Conservation (phyloP, 108 stramenopile species). For the Cylindrotheca closterium region DNA sequence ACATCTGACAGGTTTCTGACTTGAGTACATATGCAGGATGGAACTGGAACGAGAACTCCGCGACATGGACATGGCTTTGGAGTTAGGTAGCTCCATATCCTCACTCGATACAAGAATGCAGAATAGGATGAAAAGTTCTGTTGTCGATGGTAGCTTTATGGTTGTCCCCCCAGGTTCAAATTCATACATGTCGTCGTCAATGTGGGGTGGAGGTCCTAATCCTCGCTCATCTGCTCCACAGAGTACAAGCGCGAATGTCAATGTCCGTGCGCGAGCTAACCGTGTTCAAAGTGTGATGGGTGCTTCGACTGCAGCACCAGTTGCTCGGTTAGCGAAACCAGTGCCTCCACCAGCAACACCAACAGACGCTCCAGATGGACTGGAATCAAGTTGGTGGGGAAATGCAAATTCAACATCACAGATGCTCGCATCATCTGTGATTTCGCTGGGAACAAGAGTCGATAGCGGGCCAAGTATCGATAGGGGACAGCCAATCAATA, state of each 20-base stretch:
- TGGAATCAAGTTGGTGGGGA: slow-evolving; percentile 89
- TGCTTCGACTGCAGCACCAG: slow-evolving; percentile 15
- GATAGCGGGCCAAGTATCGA: slow-evolving; percentile 9
- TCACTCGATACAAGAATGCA: slow-evolving; percentile 56
- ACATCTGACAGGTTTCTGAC: too few relatives aligned
- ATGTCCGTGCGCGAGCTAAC: slow-evolving; percentile 71
- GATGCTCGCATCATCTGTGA: slow-evolving; percentile 53
- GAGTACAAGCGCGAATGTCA: slow-evolving; percentile 19
- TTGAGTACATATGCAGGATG: too few relatives aligned
- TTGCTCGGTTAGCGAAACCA: slow-evolving; percentile 2
- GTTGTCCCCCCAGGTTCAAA: slow-evolving; percentile 78
- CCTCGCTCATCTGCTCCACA: slow-evolving; percentile 14
- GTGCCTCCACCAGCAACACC: slow-evolving; percentile 9
- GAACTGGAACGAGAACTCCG: slow-evolving; percentile 80
- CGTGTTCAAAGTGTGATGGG: slow-evolving; percentile 69
- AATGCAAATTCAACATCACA: slow-evolving; percentile 56
- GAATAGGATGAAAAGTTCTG: slow-evolving; percentile 37
- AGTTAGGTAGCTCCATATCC: slow-evolving; percentile 75
- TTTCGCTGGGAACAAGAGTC: slow-evolving; percentile 35
- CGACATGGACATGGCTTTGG: slow-evolving; percentile 81
- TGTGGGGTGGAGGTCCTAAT: slow-evolving; percentile 31
- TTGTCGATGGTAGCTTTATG: slow-evolving; percentile 76
- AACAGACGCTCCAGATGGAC: slow-evolving; percentile 29
- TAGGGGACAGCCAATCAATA: slow-evolving; percentile 44
- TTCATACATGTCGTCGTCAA: slow-evolving; percentile 70